Base-by-base conservation (phyloP, 345 rosid genomes). In the Angophora floribunda region DNA sequence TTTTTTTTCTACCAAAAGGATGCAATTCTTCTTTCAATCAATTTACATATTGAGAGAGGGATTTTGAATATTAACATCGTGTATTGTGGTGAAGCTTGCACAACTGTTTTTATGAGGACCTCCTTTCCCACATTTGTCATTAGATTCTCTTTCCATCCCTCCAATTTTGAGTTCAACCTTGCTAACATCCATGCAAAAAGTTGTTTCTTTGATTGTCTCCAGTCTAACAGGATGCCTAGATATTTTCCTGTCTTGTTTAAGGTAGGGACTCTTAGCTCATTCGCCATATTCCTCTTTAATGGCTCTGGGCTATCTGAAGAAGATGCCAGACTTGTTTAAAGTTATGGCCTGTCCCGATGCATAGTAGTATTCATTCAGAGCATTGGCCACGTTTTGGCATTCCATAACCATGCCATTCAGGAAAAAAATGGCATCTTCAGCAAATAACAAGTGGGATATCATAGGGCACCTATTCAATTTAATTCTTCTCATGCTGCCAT, bases 251-350 rank as follows among this genome's bases (percentile, higher is more conserved):
- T 28, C 32, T 61, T 61, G 67, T 61, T 30, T 11, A 61, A 10
- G 32, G 26, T 61, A 12, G 16, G 67, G 28, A 26, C 32, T 12
- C 32, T 61, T 61, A 26, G 67, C 16, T 26, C 67, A 22, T 61
- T 28, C 28, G 14, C 16, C 32, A 12, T 61, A 28, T 61, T 28
- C 30, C 26, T 59, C 14, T 59, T 59, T 14, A 59, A 59, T 26
- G 2, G 14, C n/a, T 59, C 15, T 3, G 3, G 0, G 26, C 0
- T 11, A 7, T 61, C 67, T 61, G 6, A 28, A 61, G 32, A 61
- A 61, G 67, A 26, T 26, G 5, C 15, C 28, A 61, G 7, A 5
- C 32, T 0, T 61, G 28, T 61, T 61, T 1, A 28, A 61, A 61
- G 11, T 5, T 61, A 61, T 26, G 67, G 7, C 32, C 0, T 61